phyloP scores from a whole-genome alignment of 495 filamentous ascomycete species.

The Neurospora sp. region DNA sequence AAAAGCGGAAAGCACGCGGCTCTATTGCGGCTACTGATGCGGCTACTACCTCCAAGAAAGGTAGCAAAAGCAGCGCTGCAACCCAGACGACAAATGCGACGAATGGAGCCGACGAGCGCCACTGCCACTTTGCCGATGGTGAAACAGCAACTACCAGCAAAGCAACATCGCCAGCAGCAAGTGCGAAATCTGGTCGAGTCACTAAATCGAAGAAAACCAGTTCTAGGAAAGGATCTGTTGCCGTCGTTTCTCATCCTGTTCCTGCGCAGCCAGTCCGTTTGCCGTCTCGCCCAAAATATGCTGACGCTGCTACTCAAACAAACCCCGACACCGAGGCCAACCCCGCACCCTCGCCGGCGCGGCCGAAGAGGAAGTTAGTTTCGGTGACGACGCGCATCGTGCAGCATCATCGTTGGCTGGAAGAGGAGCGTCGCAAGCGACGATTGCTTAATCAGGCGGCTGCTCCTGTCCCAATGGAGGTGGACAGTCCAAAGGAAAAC shows the following conservation, averaged over 20 bases:
- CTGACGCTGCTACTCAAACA: slow-evolving; percentile 39
- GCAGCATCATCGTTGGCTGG: slow-evolving; percentile 28
- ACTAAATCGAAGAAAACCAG: slow-evolving; percentile 10
- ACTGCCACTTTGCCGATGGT: slow-evolving; percentile 40
- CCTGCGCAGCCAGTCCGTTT: slow-evolving; percentile 27
- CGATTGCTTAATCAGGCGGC: slow-evolving; percentile 9
- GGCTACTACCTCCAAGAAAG: slow-evolving; percentile 31
- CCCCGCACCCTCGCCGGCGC: slow-evolving; percentile 8
- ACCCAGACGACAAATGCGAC: slow-evolving; percentile 23
- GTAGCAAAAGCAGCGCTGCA: slow-evolving; percentile 23
- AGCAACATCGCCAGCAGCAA: slow-evolving; percentile 38
- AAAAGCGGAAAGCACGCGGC: slow-evolving; percentile 48
- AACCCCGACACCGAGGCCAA: slow-evolving; percentile 25
- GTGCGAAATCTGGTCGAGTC: slow-evolving; percentile 25
- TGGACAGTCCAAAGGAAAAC: slow-evolving; percentile 19
- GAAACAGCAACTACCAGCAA: slow-evolving; percentile 37
- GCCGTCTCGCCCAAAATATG: slow-evolving; percentile 28
- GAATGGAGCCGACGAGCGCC: slow-evolving; percentile 26
- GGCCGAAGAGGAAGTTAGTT: slow-evolving; percentile 30
- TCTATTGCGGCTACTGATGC: slow-evolving; percentile 43
- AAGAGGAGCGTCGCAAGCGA: slow-evolving; percentile 20
- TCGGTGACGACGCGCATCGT: slow-evolving; percentile 39
- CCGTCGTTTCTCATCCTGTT: slow-evolving; percentile 18
- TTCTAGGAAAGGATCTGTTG: slow-evolving; percentile 9
- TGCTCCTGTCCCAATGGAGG: slow-evolving; percentile 21